Conservation (phyloP, 2,329 filamentous ascomycete genomes). For the Phoma sp. region DNA sequence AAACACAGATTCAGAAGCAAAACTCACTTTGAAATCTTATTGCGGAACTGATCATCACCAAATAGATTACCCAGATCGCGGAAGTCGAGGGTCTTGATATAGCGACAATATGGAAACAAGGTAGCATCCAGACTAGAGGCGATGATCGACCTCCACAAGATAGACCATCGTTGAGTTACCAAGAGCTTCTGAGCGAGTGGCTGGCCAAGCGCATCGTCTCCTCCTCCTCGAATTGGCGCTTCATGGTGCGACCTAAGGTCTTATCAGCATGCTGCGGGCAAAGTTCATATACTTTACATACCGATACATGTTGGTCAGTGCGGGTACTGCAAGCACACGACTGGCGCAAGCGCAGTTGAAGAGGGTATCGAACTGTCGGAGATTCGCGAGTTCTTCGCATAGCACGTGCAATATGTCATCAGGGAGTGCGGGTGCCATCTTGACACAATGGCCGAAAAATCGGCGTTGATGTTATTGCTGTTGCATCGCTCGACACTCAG, state of each 20-base stretch:
- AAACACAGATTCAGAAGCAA: neutral
- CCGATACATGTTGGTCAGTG: conserved; percentile 69
- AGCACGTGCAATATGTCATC: conserved; percentile 67
- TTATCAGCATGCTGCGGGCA: neutral
- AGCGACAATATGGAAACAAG: conserved; percentile 71
- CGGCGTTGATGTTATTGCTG: conserved; percentile 14
- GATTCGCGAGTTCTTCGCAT: conserved; percentile 62
- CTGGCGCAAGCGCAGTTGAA: conserved; percentile 64
- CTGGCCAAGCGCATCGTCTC: conserved; percentile 47
- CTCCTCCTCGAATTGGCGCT: conserved; percentile 53
- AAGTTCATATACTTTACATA: conserved; percentile 40
- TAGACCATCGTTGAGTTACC: conserved; percentile 63
- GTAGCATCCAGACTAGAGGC: conserved; percentile 68
- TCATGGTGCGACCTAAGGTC: conserved; percentile 51
- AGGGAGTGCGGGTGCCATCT: conserved; percentile 51
- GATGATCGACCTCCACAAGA: conserved; percentile 72
- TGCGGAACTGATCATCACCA: conserved; percentile 63
- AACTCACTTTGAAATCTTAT: conserved; percentile 62
- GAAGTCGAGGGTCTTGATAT: conserved; percentile 69
- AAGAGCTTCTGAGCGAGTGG: conserved; percentile 50
- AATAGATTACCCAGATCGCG: conserved; percentile 66
- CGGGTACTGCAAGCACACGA: conserved; percentile 63
- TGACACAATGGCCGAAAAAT: conserved; percentile 3
- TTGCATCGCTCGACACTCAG: conserved; percentile 1
- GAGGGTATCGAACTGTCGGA: conserved; percentile 65